Evolutionary conservation across 179 eudicot species (phyloP).

Genomic region (Patellifolia procumbens): DNA sequence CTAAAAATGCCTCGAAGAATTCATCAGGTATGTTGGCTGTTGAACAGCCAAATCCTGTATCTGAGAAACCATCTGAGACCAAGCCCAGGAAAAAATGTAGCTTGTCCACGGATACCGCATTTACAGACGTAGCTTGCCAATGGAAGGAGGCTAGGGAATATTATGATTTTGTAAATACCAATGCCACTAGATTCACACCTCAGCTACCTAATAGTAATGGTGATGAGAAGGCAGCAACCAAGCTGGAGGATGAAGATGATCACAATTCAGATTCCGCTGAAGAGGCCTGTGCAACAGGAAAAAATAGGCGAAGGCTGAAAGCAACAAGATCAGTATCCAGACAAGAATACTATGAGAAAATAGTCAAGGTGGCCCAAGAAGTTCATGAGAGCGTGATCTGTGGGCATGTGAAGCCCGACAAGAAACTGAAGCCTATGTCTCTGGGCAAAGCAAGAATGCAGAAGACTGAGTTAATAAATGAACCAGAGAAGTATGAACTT

Average conservation of each 20-base stretch:
- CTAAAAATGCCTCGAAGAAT: conserved; percentile 28
- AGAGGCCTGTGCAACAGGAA: conserved; percentile 33
- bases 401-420: conserved; percentile 37
- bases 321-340: conserved; percentile 35
- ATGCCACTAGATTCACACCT: conserved; percentile 22
- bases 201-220: conserved; percentile 27
- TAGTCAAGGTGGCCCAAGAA: conserved; percentile 42
- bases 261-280: conserved; percentile 35
- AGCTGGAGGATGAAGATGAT: conserved; percentile 26
- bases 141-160: conserved; percentile 66
- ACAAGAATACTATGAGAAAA: conserved; percentile 46
- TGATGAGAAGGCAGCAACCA: conserved; percentile 27
- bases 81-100: conserved; percentile 33
- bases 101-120: conserved; percentile 36
- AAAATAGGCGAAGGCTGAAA: conserved; percentile 41
- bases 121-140: conserved; percentile 47
- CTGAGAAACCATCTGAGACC: conserved; percentile 33
- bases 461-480: conserved; percentile 20
- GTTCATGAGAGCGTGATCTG: conserved; percentile 31
- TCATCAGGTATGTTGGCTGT: conserved; percentile 30
- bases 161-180: conserved; percentile 59
- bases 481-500: conserved; percentile 23
- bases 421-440: conserved; percentile 26
- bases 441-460: conserved; percentile 27
- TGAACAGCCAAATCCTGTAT: conserved; percentile 29